Base-by-base conservation (phyloP, 2,329 filamentous ascomycete species). In the Alternaria viburni region DNA sequence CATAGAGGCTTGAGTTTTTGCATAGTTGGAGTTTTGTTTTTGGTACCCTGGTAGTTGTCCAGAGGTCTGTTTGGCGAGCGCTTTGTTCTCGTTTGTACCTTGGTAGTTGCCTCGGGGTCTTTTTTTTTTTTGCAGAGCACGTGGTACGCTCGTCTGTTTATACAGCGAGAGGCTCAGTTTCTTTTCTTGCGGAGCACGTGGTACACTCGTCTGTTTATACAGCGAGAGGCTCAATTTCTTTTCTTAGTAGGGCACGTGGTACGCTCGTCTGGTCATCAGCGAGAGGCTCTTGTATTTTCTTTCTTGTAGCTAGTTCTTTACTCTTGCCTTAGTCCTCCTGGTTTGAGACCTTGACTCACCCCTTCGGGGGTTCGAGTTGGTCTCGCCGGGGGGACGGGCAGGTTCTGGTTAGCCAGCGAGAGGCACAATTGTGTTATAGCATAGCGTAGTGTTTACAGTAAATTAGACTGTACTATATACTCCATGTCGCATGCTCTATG, bases 1-100 rank as follows among this genome's bases (percentile, higher is more conserved):
- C 44, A 52, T 15, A 59, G 57, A 61, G 63, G 65, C 65, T 61
- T n/a, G 23, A 58, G 49, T 32, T 59, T 63, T 26, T 54, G 43
- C n/a, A 41, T 23, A 32, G 10, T 36, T 52, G n/a, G 15, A 25
- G 46, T 32, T 49, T 21, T 23, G 8, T 44, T 59, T 17, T 44
- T 60, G 32, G 36, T 41, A 41, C 36, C 36, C 36, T 41, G 36
- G 36, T 41, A 41, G 36, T 41, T 41, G 36, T 36, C 36, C 36
- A 41, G 36, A 41, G 36, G 36, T 41, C 36, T 41, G 36, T 17
- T 36, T 17, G 15, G 36, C 36, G 36, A 41, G 36, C n/a, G 0
- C n/a, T 17, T 17, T 41, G 36, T 17, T 41, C 36, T 41, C 17
- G 15, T 41, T 41, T 41, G 36, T 17, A 41, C 36, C 36, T 41